Evolutionary conservation across 345 rosid genomes (phyloP), one percentile per base, ranked within the genome.

Genomic region (Populus deltoides): DNA sequence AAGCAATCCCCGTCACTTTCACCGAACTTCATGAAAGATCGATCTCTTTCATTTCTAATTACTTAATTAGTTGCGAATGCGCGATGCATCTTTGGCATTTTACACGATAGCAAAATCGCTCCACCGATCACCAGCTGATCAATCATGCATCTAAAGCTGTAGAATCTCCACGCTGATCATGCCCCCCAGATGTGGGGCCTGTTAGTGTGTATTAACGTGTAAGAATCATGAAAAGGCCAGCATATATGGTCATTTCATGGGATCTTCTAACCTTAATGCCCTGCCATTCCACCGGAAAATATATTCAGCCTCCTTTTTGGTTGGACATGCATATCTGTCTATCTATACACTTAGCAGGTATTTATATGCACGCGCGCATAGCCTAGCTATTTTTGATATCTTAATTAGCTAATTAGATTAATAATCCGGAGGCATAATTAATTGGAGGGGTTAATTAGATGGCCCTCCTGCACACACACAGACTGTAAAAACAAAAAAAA

Each of bases 1-100:
- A 83, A 80, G 86, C 81, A 76, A 79, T 1, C 63, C 63, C 68
- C 68, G 55, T 78, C 78, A 4, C 25, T 70, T 74, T 71, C 81
- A 68, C 77, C 70, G 33, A 77, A 45, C 57, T 39, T 72, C 68
- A 63, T 11, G 45, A 67, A 35, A 55, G 43, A 66, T 55, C 59
- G 43, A 66, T 55, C 59, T 38, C 31, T 33, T 74, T 29, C 4
- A 20, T 13, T 27, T 17, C 33, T 31, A 29, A 71, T 8, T 8
- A 29, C 25, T 8, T n/a, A 29, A 71, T 8, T 8, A 29, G 39
- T 8, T 15, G 35, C 3, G 45, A 10, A 10, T 41, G 4, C 45
- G 15, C 45, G 0, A 2, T 10, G 0, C 45, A 53, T 18, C 24
- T 22, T 20, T 36, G 66, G n/a, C 70, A 11, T 22, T 25, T 17